Evolutionary conservation across 495 filamentous ascomycete genomes (phyloP).

Genomic region (Penicillium lagena): DNA sequence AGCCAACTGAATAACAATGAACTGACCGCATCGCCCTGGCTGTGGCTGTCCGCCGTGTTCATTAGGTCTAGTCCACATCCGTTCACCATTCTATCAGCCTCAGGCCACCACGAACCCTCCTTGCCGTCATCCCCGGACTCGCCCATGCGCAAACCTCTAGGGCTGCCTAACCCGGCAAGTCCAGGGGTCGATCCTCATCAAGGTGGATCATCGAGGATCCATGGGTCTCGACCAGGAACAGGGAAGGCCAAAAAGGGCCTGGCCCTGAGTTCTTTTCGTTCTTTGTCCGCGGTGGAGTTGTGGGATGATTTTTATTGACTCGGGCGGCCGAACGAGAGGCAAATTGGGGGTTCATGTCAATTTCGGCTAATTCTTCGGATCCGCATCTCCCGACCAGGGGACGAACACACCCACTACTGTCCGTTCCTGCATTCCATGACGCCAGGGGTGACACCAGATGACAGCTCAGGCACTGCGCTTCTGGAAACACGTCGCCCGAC

Average conservation of each 20-base stretch:
- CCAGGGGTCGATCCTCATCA: slow-evolving; percentile 2
- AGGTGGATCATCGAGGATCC: slow-evolving; percentile 3
- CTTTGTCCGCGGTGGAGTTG: too few relatives aligned
- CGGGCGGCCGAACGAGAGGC: slow-evolving; percentile 4
- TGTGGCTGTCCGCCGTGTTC: too few relatives aligned
- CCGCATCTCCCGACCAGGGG: background rate
- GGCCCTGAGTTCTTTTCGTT: too few relatives aligned
- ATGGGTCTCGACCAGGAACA: slow-evolving; percentile 14
- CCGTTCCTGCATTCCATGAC: slow-evolving; percentile 17
- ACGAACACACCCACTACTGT: slow-evolving; percentile 2
- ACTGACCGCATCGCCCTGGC: too few relatives aligned
- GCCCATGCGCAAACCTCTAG: background rate
- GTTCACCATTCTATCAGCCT: background rate
- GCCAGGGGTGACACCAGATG: slow-evolving; percentile 11
- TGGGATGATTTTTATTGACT: too few relatives aligned
- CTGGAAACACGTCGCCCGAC: slow-evolving; percentile 2
- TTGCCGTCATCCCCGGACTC: too few relatives aligned
- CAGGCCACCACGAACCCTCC: background rate
- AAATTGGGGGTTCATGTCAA: background rate
- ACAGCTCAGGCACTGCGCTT: background rate
- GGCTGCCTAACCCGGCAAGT: slow-evolving; percentile 2
- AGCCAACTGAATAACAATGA: too few relatives aligned
- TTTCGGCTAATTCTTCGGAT: slow-evolving; percentile 6
- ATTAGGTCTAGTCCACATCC: too few relatives aligned
- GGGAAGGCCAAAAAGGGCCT: background rate